Evolutionary conservation across 306 rosid species (phyloP).

Genomic region (Quercus dentata): DNA sequence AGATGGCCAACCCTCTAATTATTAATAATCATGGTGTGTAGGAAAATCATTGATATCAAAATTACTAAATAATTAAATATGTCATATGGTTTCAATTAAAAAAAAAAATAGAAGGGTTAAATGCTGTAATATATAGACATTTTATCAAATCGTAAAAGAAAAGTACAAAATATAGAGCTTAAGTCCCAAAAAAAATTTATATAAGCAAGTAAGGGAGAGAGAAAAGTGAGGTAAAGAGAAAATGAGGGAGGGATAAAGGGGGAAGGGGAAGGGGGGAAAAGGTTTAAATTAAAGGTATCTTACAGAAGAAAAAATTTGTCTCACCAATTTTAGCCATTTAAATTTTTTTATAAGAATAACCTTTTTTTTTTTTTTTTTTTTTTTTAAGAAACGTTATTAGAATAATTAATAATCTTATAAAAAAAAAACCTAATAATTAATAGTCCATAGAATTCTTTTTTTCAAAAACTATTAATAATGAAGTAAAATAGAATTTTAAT

Average conservation of each 20-base stretch:
- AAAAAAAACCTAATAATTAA: too few species aligned
- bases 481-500: too few species aligned
- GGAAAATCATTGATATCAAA: too few species aligned
- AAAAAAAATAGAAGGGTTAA: background rate
- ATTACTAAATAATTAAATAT: too few species aligned
- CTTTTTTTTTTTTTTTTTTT: too few species aligned
- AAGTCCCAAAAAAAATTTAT: background rate
- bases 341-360: too few species aligned
- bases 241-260: background rate
- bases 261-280: background rate
- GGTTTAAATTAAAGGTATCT: background rate
- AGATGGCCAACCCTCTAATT: too few species aligned
- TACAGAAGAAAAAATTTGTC: background rate
- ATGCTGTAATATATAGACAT: background rate
- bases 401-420: too few species aligned
- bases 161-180: background rate
- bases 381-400: too few species aligned
- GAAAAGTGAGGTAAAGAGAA: background rate
- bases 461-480: too few species aligned
- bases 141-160: background rate
- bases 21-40: too few species aligned
- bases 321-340: background rate
- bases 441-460: too few species aligned
- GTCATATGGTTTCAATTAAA: background rate
- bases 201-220: background rate